A percentile compares a stretch with the other conserved stretches of the same genome.
Conservation (phyloP, 2,329 filamentous ascomycete genomes). For the Knufia petricola region DNA sequence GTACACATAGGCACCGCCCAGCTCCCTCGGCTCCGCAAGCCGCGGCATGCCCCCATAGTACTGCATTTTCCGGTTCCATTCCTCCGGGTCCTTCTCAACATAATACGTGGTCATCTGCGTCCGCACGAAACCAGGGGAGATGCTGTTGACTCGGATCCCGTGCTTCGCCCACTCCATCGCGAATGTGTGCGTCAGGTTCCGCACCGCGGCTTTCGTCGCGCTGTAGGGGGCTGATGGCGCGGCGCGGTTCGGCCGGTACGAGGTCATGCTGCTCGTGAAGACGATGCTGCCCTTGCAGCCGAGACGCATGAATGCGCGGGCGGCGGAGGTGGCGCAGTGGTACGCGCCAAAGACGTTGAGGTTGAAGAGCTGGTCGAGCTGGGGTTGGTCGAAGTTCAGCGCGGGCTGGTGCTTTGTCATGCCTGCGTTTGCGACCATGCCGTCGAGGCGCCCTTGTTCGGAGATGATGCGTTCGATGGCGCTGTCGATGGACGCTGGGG, state of each 20-base stretch:
- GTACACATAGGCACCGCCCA: slow-evolving; percentile 50
- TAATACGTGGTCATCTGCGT: slow-evolving; percentile 41
- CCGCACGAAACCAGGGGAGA: slow-evolving; percentile 18
- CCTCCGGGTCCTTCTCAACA: slow-evolving; percentile 44
- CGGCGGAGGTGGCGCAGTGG: slow-evolving; percentile 26
- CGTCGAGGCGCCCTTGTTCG: slow-evolving; percentile 9
- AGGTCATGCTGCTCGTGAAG: slow-evolving; percentile 42
- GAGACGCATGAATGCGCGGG: slow-evolving; percentile 33
- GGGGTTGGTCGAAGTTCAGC: slow-evolving; percentile 33
- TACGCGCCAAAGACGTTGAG: slow-evolving; percentile 28
- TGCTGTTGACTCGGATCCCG: slow-evolving; percentile 19
- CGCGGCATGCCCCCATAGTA: slow-evolving; percentile 51
- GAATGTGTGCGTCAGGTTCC: slow-evolving; percentile 54
- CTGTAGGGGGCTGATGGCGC: slow-evolving; percentile 28
- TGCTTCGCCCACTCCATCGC: slow-evolving; percentile 28
- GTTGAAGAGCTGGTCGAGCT: slow-evolving; percentile 35
- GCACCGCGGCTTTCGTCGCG: slow-evolving; percentile 53
- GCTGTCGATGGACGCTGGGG: slow-evolving; percentile 5
- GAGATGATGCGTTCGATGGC: slow-evolving; percentile 12
- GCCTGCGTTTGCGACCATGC: slow-evolving; percentile 23
- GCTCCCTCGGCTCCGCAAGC: slow-evolving; percentile 43
- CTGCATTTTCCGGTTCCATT: slow-evolving; percentile 49
- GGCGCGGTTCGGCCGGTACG: slow-evolving; percentile 41
- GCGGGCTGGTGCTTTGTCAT: slow-evolving; percentile 37
- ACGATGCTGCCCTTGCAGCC: slow-evolving; percentile 31